A percentile compares a stretch with the other conserved stretches of the same genome.
Conservation (phyloP, 306 rosid genomes). For the Mimosa bimucronata region DNA sequence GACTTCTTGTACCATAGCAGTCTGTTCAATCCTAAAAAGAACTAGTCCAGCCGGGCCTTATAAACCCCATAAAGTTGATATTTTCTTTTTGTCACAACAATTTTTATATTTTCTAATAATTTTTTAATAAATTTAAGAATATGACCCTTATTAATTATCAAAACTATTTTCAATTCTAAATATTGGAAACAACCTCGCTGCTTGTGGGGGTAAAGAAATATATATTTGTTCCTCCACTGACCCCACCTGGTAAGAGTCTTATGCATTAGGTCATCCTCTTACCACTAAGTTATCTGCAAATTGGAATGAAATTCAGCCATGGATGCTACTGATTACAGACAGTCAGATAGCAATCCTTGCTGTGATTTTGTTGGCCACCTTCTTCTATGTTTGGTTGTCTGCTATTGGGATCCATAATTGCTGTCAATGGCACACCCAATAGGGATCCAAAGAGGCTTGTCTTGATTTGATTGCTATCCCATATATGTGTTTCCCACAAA, state of each 20-base stretch:
- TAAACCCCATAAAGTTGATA: background rate
- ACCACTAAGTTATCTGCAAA: background rate
- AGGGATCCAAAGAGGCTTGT: constrained; percentile 1
- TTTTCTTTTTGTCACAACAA: background rate
- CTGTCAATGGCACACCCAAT: constrained; percentile 2
- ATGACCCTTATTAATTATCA: background rate
- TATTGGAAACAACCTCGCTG: no score
- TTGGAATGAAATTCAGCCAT: constrained; percentile 7
- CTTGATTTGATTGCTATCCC: background rate
- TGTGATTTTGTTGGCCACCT: constrained; percentile 45
- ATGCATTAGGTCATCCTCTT: no score
- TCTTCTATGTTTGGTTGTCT: constrained; percentile 22
- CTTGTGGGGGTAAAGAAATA: no score
- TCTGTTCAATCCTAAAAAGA: background rate
- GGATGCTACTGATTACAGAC: constrained; percentile 40
- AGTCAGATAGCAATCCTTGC: constrained; percentile 45
- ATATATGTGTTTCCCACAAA: background rate
- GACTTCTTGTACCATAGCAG: background rate
- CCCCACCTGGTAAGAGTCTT: no score
- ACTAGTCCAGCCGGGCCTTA: background rate
- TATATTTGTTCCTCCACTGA: no score
- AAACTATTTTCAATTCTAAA: background rate
- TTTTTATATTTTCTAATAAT: background rate
- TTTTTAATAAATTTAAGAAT: background rate
- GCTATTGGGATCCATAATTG: constrained; percentile 32